A percentile compares a stretch with the other conserved stretches of the same genome.
These are phyloP conservation scores for Gossypium davidsonii DNA, from an alignment of 441 rosid species.

Conservation along the genomic window DNA sequence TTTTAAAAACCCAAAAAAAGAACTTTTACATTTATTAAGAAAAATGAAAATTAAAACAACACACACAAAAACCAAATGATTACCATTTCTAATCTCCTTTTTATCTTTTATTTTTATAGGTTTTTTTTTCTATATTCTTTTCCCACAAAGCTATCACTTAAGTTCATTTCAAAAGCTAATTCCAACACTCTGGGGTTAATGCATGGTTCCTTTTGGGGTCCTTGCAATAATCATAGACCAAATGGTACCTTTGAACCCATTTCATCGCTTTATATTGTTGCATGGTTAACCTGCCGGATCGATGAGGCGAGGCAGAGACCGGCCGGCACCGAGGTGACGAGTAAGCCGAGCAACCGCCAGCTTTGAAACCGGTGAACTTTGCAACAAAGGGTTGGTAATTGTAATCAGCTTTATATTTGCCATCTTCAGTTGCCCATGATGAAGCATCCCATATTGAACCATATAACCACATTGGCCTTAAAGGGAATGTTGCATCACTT, in stretches of 20 bases:
- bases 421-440: conserved; percentile 91
- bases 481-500: conserved; percentile 67
- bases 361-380: conserved; percentile 59
- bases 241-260: conserved; percentile 62
- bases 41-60: not conserved
- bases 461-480: conserved; percentile 92
- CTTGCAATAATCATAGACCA: conserved; percentile 71
- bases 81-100: not conserved
- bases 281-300: conserved; percentile 58
- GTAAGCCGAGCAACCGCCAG: conserved; percentile 75
- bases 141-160: not conserved
- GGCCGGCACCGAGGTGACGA: conserved; percentile 54
- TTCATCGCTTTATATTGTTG: conserved; percentile 65
- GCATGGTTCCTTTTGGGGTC: conserved; percentile 72
- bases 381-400: conserved; percentile 83
- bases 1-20: not conserved
- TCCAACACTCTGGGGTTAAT: conserved; percentile 74
- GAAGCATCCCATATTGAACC: conserved; percentile 99
- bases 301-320: conserved; percentile 53
- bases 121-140: not conserved
- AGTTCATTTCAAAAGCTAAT: not conserved
- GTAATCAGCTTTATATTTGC: conserved; percentile 87
- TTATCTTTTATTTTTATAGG: too few relatives aligned
- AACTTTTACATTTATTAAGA: not conserved
- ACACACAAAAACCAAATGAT: not conserved